phyloP scores from a whole-genome alignment of 2,329 filamentous ascomycete species.

The Neonectria sp. region DNA sequence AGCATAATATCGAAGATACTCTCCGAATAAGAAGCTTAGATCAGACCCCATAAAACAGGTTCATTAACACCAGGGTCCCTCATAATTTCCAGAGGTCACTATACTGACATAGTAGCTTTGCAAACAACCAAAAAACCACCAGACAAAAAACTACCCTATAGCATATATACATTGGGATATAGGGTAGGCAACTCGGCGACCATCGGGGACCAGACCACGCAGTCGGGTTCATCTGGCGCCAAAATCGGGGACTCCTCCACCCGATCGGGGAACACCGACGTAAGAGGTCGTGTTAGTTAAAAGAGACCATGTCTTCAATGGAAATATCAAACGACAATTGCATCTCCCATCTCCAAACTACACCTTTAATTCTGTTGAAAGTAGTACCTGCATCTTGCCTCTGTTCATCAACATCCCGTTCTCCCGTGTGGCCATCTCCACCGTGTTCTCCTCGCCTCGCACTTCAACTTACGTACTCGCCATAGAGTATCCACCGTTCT shows the following conservation, averaged over 20 bases:
- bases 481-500: background rate
- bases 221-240: background rate
- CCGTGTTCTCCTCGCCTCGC: background rate
- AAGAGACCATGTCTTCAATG: background rate
- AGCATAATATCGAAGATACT: too few species aligned
- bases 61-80: background rate
- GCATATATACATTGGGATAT: background rate
- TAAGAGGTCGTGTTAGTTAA: background rate
- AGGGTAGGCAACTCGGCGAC: slow-evolving; percentile 19
- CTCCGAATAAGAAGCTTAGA: too few species aligned
- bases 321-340: background rate
- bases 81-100: too few species aligned
- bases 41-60: background rate
- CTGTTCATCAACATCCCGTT: background rate
- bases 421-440: background rate
- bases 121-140: background rate
- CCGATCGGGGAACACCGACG: slow-evolving; percentile 16
- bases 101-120: too few species aligned
- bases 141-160: background rate
- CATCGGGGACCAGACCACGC: slow-evolving; percentile 19
- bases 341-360: background rate
- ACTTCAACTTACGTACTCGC: background rate
- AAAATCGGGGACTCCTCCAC: slow-evolving; percentile 20
- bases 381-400: background rate
- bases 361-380: background rate